A percentile compares a stretch with the other conserved stretches of the same genome.
phyloP scores from a whole-genome alignment of 192 early-diverging fungal species.

The Podila minutissima region DNA sequence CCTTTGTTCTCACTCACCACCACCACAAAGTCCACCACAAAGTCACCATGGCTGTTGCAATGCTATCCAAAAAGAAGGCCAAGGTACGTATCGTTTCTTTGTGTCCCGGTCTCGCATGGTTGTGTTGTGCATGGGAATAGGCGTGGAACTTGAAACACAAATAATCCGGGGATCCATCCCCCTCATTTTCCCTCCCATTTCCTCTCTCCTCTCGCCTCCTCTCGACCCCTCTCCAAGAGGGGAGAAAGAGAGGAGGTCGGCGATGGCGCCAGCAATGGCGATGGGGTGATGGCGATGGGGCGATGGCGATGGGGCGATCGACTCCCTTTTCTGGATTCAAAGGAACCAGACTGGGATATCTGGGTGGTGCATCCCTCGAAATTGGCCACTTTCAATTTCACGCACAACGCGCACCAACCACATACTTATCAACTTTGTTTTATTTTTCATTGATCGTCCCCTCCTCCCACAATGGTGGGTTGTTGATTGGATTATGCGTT shows the following conservation, averaged over 20 bases:
- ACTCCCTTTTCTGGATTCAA: too few species aligned
- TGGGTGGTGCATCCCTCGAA: too few species aligned
- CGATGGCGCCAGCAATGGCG: too few species aligned
- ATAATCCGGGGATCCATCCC: not conserved
- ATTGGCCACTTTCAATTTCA: too few species aligned
- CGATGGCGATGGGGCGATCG: too few species aligned
- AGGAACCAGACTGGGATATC: too few species aligned
- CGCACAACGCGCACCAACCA: not conserved
- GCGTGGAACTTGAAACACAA: slow-evolving; percentile 2
- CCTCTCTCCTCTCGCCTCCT: too few species aligned
- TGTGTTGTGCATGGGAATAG: not conserved
- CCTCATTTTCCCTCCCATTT: too few species aligned
- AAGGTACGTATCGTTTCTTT: slow-evolving; percentile 17
- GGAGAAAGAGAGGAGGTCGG: too few species aligned
- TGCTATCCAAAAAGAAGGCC: slow-evolving; percentile 23
- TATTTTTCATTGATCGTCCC: not conserved
- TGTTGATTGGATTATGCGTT: too few species aligned
- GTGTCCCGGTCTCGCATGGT: not conserved
- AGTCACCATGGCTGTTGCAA: slow-evolving; percentile 21
- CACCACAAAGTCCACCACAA: not conserved
- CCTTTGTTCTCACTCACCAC: not conserved
- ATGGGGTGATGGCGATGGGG: too few species aligned
- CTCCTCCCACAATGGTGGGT: not conserved
- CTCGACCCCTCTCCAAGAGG: too few species aligned
- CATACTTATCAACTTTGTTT: not conserved